These are phyloP conservation scores for Tritrichomonas musculus DNA, from an alignment of 208 protist species.

Conservation along the genomic window DNA sequence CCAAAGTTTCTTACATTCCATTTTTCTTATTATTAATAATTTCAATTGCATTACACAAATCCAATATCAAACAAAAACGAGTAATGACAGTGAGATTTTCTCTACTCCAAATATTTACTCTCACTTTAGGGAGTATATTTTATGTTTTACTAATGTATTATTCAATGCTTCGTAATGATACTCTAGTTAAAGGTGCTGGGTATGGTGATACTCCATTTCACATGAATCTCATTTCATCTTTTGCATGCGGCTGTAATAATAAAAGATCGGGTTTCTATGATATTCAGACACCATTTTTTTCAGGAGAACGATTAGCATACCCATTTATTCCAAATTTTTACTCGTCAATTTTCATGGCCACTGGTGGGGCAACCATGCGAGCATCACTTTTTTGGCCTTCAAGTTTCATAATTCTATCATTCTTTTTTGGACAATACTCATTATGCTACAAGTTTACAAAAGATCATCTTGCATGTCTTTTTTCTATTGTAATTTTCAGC, in stretches of 20 bases:
- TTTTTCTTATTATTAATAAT: background rate
- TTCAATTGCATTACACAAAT: no score
- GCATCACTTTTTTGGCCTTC: background rate
- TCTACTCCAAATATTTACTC: background rate
- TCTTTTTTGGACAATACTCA: background rate
- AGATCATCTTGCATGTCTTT: background rate
- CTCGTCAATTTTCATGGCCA: background rate
- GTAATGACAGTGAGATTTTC: background rate
- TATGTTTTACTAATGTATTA: background rate
- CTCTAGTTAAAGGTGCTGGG: background rate
- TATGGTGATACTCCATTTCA: constrained; percentile 1
- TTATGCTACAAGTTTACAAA: background rate
- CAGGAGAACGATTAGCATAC: background rate
- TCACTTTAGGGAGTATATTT: background rate
- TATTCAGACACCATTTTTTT: background rate
- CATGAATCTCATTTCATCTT: background rate
- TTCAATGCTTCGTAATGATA: background rate
- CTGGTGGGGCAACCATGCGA: background rate
- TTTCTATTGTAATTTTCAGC: background rate
- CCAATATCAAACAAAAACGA: background rate
- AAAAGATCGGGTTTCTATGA: background rate
- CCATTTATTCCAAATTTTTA: background rate
- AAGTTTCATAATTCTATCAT: background rate
- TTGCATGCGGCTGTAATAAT: background rate
- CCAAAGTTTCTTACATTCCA: background rate